phyloP scores from a whole-genome alignment of 768 basidiomycete genomes.

The Leccinum uliginosum region DNA sequence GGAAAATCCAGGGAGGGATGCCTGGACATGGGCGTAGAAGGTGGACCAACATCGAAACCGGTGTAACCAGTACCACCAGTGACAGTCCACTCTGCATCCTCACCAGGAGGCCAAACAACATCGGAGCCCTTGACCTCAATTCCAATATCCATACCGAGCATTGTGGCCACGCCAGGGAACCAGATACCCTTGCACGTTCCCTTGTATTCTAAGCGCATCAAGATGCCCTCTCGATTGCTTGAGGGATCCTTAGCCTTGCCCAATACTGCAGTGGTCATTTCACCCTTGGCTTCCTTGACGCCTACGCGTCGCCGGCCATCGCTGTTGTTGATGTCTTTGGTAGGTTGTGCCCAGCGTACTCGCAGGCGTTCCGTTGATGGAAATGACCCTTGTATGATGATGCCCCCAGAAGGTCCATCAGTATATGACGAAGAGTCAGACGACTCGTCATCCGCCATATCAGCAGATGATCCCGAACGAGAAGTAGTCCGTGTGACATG shows the following conservation, averaged over 20 bases:
- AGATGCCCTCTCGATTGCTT: slow-evolving; percentile 45
- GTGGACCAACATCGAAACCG: slow-evolving; percentile 58
- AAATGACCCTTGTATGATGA: slow-evolving; percentile 72
- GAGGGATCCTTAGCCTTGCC: slow-evolving; percentile 43
- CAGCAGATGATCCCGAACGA: slow-evolving; percentile 56
- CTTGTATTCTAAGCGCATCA: slow-evolving; percentile 67
- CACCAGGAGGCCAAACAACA: slow-evolving; percentile 58
- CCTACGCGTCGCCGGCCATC: slow-evolving; percentile 67
- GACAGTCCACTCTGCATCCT: slow-evolving; percentile 53
- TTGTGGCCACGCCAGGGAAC: slow-evolving; percentile 79
- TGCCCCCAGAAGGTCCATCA: slow-evolving; percentile 53
- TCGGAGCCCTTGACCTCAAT: slow-evolving; percentile 67
- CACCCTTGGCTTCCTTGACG: slow-evolving; percentile 61
- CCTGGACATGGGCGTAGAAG: slow-evolving; percentile 37
- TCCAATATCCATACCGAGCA: slow-evolving; percentile 73
- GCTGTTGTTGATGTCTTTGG: slow-evolving; percentile 39
- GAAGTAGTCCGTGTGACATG: slow-evolving; percentile 58
- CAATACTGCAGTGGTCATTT: slow-evolving; percentile 58
- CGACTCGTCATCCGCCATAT: slow-evolving; percentile 80
- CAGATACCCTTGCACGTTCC: slow-evolving; percentile 73
- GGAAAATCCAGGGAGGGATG: slow-evolving; percentile 49
- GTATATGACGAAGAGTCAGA: slow-evolving; percentile 59
- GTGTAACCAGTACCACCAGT: slow-evolving; percentile 65
- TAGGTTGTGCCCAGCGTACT: slow-evolving; percentile 72
- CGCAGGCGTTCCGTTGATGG: slow-evolving; percentile 73